Percentiles rank a stretch among this genome's conserved stretches.
These are phyloP conservation scores for Endotrypanum monterogeii DNA, from an alignment of 208 protist species.

Conservation along the genomic window DNA sequence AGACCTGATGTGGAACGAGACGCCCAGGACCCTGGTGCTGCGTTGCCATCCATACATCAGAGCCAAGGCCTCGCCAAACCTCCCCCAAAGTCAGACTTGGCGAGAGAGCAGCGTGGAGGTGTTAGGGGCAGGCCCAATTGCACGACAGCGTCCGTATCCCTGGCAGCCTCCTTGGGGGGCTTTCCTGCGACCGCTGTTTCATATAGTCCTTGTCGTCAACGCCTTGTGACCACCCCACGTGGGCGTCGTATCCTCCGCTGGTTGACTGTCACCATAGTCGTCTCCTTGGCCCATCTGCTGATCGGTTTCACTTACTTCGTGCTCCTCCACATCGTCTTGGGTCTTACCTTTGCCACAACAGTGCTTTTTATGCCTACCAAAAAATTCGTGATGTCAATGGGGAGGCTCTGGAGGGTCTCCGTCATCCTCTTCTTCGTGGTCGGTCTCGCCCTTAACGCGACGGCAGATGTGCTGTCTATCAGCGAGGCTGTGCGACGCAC, in stretches of 20 bases:
- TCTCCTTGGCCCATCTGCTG: constrained; percentile 38
- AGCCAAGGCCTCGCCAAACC: background rate
- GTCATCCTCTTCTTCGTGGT: constrained; percentile 50
- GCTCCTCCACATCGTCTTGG: constrained; percentile 46
- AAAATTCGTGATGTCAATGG: constrained; percentile 40
- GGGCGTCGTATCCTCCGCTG: constrained; percentile 43
- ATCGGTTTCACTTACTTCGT: constrained; percentile 46
- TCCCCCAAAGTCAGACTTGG: background rate
- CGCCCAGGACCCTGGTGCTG: background rate
- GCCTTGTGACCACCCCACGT: constrained; percentile 34
- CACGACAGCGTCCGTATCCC: background rate
- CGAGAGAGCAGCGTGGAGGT: background rate
- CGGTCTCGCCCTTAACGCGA: constrained; percentile 47
- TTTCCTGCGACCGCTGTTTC: background rate
- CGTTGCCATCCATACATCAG: background rate
- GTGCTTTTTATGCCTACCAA: constrained; percentile 32
- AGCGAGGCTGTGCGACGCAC: constrained; percentile 47
- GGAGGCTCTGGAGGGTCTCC: constrained; percentile 43
- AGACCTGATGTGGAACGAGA: background rate
- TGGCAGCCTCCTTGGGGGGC: background rate
- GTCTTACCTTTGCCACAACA: constrained; percentile 40
- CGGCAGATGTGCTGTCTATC: constrained; percentile 51
- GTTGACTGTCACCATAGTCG: constrained; percentile 32
- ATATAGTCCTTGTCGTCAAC: constrained; percentile 3
- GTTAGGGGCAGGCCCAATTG: background rate